Conservation (phyloP, 176 grass and related monocot genomes). For the Otatea glauca region DNA sequence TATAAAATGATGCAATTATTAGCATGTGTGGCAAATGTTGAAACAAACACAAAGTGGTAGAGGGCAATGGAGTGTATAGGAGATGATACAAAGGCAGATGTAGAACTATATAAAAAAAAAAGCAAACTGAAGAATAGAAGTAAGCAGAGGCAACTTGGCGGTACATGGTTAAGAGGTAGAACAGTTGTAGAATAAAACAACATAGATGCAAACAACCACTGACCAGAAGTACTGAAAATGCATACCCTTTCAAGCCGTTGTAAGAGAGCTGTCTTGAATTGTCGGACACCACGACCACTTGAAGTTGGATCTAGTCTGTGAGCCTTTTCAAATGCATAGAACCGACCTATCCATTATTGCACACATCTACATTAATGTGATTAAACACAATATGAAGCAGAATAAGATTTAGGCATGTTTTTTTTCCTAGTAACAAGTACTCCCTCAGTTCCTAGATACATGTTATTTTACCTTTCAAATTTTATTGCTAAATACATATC, state of each 20-base stretch:
- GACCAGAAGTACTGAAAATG: constrained; percentile 19
- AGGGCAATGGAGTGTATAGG: background rate
- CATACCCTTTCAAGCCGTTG: constrained; percentile 91
- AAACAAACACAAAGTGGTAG: background rate
- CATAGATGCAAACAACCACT: background rate
- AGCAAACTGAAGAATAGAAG: background rate
- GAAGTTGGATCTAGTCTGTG: constrained; percentile 92
- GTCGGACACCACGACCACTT: constrained; percentile 88
- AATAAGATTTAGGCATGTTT: constrained; percentile 25
- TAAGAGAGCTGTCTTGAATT: constrained; percentile 94
- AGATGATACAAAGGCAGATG: background rate
- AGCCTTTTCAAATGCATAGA: constrained; percentile 98
- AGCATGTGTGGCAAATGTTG: constrained; percentile 11
- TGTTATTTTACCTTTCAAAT: too few species aligned
- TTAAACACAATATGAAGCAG: background rate
- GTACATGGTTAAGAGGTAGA: background rate
- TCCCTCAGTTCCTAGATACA: too few species aligned
- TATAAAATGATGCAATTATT: background rate
- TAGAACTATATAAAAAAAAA: background rate
- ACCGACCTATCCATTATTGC: constrained; percentile 70
- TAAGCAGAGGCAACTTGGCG: background rate
- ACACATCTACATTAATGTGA: constrained; percentile 38
- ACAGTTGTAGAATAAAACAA: constrained; percentile 20
- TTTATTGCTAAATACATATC: too few species aligned
- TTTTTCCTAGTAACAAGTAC: background rate